Evolutionary conservation across 2,329 filamentous ascomycete genomes (phyloP), one percentile per base, ranked within the genome.

Genomic region (Xylariaceae sp.): DNA sequence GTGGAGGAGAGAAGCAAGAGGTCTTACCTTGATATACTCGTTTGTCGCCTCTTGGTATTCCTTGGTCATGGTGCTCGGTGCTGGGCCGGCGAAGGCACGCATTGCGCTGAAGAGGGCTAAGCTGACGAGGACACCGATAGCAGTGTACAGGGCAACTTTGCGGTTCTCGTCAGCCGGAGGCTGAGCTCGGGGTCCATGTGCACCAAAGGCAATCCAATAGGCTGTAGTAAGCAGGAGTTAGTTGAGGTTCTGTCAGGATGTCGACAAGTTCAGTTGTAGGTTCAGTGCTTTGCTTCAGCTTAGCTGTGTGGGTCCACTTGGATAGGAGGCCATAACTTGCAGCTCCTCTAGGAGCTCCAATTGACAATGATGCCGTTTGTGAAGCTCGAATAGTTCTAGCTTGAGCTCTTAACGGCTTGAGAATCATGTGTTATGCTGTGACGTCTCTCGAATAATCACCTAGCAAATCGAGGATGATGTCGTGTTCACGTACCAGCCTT

Each of bases 191-290:
- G 94, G 94, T 54, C 94, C 94, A 77, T 99, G 94, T 71, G 92
- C 87, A 64, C 94, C 94, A 73, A 99, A 99, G 64, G 94, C 92
- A 71, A 99, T 96, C 88, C 90, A 99, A 86, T 97, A 99, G 63
- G 94, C 94, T 99, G 73, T 75, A 64, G 54, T 63, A 64, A 72
- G 67, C 7, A 69, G 64, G 67, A 66, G 71, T 71, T 61, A 70
- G 68, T 76, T 69, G 73, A 39, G 16, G 27, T 47, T 20, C 40
- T 37, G 37, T 32, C 13, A 27, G 5, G 11, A 9, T 20, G 23
- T 20, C 35, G 49, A 44, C 37, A 20, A 18, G 30, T 44, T 40
- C 53, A 27, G 16, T 15, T 23, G 37, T 46, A 33, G 44, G 21
- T 35, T 4, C 5, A 9, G 23, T 33, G 40, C 26, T 23, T 18